These are phyloP conservation scores for Purpureocillium takamizusanense DNA, from an alignment of 2,329 filamentous ascomycete species.

Conservation along the genomic window DNA sequence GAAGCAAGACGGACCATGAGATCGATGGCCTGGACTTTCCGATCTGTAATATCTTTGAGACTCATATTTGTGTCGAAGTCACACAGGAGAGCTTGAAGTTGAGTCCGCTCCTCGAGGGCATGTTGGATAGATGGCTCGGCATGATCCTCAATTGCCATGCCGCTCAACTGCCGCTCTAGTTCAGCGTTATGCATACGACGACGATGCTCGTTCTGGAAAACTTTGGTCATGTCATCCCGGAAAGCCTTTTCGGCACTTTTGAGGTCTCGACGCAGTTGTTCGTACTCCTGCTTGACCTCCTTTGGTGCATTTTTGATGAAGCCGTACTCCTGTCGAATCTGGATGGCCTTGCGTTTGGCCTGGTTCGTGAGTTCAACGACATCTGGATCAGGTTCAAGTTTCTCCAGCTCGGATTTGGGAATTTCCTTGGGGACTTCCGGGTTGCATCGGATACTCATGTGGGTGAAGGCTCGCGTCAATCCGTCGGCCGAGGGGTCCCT, in stretches of 20 bases:
- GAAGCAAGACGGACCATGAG: constrained; percentile 6
- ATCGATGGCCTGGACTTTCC: constrained; percentile 1
- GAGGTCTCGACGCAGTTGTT: not conserved
- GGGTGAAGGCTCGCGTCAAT: constrained; percentile 3
- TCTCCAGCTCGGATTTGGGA: constrained; percentile 3
- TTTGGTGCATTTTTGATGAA: not conserved
- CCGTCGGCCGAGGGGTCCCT: not conserved
- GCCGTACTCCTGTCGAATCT: not conserved
- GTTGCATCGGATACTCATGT: constrained; percentile 6
- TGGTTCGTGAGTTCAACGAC: not conserved
- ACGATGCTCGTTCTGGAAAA: not conserved
- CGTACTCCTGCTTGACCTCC: not conserved
- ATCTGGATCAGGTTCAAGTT: constrained; percentile 3
- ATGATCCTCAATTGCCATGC: not conserved
- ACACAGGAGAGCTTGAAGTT: not conserved
- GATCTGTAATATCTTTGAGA: not conserved
- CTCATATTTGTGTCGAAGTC: not conserved
- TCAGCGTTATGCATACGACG: not conserved
- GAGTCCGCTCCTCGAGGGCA: not conserved
- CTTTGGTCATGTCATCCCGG: not conserved
- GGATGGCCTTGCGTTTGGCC: not conserved
- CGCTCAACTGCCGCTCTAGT: not conserved
- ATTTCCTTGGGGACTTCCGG: constrained; percentile 3
- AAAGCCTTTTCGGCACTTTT: not conserved
- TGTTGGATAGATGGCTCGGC: not conserved